Evolutionary conservation across 805 yeast genomes (phyloP), one percentile per base, ranked within the genome.

Genomic region (Tetrapisispora fleetii): DNA sequence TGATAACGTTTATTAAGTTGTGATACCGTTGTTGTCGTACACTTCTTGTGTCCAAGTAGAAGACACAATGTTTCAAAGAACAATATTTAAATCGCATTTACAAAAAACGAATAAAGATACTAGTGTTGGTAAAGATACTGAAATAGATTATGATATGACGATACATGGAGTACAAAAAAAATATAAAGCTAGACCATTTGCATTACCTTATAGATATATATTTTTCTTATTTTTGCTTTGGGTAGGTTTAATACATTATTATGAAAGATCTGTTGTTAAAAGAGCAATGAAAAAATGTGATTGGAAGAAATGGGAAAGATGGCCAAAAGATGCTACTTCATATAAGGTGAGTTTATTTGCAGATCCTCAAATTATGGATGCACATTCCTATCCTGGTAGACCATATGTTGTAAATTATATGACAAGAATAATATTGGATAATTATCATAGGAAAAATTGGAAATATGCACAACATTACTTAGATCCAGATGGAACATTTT

Each of bases 331-430:
- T 3, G 58, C 60, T 2, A 52, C 51, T 1, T 74, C 78, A 1
- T 79, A 78, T 57, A 64, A 78, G 49, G 71, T 85, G 28, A 77
- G 77, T 0, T 53, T 93, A 13, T 73, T 87, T 35, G 98, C 97
- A 0, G 99, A 93, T 61, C 99, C 99, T 0, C 99, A 93, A 64
- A 73, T 93, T 40, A 83, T 93, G 58, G 99, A 93, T 60, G 83
- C 74, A 24, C 79, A 85, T 64, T 85, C 98, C 0, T 93, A 93
- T 62, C 95, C 95, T 0, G 81, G 77, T 2, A 69, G 89, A 56
- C 78, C 82, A 18, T 53, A 68, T 39, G 24, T 70, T 3, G 62
- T 78, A 22, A 75, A 76, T 60, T 73, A 69, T 54, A 53, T 86
- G n/a, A 77, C 93, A 1, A 73, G 76, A 52, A 64, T 70, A 49